Evolutionary conservation across 768 basidiomycete genomes (phyloP).

Genomic region (Termitomyces sp.): DNA sequence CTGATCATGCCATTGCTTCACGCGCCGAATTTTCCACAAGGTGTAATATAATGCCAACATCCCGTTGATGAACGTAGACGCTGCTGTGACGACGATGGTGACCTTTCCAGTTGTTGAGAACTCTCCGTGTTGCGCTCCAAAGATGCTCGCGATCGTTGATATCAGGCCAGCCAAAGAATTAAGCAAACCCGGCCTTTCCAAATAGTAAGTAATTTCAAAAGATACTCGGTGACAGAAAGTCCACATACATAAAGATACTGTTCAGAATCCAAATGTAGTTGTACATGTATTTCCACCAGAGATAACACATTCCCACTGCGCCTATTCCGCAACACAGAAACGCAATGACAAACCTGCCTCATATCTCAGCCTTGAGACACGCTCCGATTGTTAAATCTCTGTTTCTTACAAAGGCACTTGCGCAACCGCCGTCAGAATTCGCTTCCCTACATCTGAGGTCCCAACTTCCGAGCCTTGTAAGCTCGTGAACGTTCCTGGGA

Average conservation of each 20-base stretch:
- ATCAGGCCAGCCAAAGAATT: conserved; percentile 56
- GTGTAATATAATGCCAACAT: conserved; percentile 37
- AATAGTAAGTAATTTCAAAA: background rate
- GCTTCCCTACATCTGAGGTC: conserved; percentile 24
- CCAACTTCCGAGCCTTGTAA: conserved; percentile 28
- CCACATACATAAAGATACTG: conserved; percentile 51
- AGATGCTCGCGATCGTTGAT: conserved; percentile 50
- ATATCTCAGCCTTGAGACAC: background rate
- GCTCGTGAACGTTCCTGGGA: conserved; percentile 59
- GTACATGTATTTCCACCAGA: conserved; percentile 57
- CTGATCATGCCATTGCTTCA: conserved; percentile 40
- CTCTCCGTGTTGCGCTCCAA: conserved; percentile 43
- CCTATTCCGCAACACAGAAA: conserved; percentile 55
- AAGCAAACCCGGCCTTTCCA: conserved; percentile 49
- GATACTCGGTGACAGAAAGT: background rate
- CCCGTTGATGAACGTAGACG: conserved; percentile 37
- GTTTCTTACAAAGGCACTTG: conserved; percentile 39
- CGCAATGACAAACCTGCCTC: conserved; percentile 47
- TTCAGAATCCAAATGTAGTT: conserved; percentile 60
- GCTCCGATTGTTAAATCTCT: background rate
- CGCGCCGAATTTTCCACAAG: conserved; percentile 39
- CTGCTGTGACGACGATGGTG: conserved; percentile 46
- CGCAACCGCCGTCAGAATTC: conserved; percentile 34
- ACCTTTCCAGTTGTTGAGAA: conserved; percentile 39
- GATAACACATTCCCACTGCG: conserved; percentile 48